Evolutionary conservation across 345 rosid genomes (phyloP).

Genomic region (Viola odorata): DNA sequence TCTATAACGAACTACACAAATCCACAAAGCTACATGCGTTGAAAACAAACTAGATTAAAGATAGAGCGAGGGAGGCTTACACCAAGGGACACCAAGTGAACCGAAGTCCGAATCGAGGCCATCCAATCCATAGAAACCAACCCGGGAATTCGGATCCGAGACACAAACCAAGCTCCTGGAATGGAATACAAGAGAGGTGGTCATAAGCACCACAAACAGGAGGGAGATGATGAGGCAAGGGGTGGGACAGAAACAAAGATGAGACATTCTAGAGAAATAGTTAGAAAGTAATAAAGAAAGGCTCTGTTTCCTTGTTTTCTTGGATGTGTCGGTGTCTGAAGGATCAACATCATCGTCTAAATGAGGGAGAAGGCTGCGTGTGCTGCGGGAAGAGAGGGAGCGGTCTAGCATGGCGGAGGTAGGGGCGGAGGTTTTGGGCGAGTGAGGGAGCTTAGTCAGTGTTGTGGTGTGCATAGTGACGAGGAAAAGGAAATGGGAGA

Average conservation of each 20-base stretch:
- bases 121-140: conserved; percentile 63
- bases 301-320: conserved; percentile 26
- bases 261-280: conserved; percentile 25
- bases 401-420: conserved; percentile 27
- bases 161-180: conserved; percentile 60
- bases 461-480: conserved; percentile 4
- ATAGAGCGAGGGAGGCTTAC: conserved; percentile 46
- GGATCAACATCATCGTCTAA: no score
- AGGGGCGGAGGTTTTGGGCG: conserved; percentile 6
- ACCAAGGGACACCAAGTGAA: conserved; percentile 96
- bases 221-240: conserved; percentile 20
- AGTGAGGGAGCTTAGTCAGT: conserved; percentile 6
- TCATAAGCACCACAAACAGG: conserved; percentile 5
- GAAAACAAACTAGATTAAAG: not conserved
- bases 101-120: conserved; percentile 90
- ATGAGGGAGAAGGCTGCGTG: conserved; percentile 7
- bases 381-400: conserved; percentile 22
- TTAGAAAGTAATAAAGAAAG: conserved; percentile 17
- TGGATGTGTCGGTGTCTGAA: conserved; percentile 21
- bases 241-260: conserved; percentile 13
- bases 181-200: conserved; percentile 13
- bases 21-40: not conserved
- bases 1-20: not conserved
- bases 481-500: not conserved
- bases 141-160: conserved; percentile 66